phyloP scores from a whole-genome alignment of 2,329 filamentous ascomycete species.

The Rasamsonia emersonii region DNA sequence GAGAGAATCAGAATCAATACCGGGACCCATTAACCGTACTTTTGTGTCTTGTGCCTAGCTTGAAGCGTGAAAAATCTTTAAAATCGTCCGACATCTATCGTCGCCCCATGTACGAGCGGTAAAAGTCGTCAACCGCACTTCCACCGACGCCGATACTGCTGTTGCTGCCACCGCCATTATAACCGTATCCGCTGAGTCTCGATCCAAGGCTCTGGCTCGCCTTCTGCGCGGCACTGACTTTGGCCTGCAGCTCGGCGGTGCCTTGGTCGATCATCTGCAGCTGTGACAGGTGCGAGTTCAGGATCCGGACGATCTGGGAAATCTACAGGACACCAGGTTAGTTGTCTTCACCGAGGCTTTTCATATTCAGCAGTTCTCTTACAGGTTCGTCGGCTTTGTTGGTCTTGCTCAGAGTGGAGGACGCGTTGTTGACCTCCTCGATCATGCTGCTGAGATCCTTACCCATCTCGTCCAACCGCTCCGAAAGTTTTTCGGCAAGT shows the following conservation, averaged over 20 bases:
- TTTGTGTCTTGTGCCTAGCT: too few species aligned
- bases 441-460: slow-evolving; percentile 93
- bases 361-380: slow-evolving; percentile 28
- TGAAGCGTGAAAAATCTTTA: too few species aligned
- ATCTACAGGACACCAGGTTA: slow-evolving; percentile 46
- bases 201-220: slow-evolving; percentile 51
- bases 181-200: slow-evolving; percentile 26
- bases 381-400: slow-evolving; percentile 82
- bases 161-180: slow-evolving; percentile 34
- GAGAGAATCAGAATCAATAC: too few species aligned
- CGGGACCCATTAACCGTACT: too few species aligned
- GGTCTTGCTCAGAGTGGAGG: slow-evolving; percentile 79
- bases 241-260: slow-evolving; percentile 68
- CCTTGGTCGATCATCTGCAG: slow-evolving; percentile 90
- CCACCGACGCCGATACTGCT: slow-evolving; percentile 40
- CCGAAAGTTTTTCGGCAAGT: slow-evolving; percentile 84
- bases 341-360: too few species aligned
- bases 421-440: slow-evolving; percentile 92
- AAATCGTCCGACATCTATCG: slow-evolving; percentile 4
- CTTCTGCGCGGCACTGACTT: slow-evolving; percentile 76
- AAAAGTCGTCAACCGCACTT: slow-evolving; percentile 80
- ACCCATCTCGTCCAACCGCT: slow-evolving; percentile 86
- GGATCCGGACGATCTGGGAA: slow-evolving; percentile 87
- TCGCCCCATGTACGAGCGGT: slow-evolving; percentile 74
- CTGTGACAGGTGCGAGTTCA: slow-evolving; percentile 87